These are phyloP conservation scores for Fragaria ananassa DNA, from an alignment of 306 rosid species.

Conservation along the genomic window DNA sequence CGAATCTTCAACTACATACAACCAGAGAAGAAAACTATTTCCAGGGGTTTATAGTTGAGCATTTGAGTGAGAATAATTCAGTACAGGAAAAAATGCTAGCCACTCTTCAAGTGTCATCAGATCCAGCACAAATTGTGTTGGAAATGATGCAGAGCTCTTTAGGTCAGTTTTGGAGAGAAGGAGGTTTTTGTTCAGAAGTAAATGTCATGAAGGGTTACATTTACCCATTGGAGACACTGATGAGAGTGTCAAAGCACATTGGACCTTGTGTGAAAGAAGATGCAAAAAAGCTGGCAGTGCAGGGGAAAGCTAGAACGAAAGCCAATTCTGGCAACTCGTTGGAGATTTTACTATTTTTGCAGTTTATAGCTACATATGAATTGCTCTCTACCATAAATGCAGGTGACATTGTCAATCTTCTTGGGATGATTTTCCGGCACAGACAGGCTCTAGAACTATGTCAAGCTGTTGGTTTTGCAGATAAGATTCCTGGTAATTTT, in stretches of 20 bases:
- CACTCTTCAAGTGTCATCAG: slow-evolving; percentile 29
- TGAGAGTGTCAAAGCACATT: slow-evolving; percentile 34
- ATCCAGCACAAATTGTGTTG: slow-evolving; percentile 50
- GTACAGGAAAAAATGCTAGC: slow-evolving; percentile 15
- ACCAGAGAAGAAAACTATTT: slow-evolving; percentile 22
- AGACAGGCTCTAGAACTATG: slow-evolving; percentile 39
- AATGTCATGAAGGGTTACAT: slow-evolving; percentile 19
- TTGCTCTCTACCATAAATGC: slow-evolving; percentile 30
- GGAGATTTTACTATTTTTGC: slow-evolving; percentile 45
- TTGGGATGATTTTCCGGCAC: slow-evolving; percentile 33
- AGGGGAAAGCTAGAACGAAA: slow-evolving; percentile 32
- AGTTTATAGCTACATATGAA: slow-evolving; percentile 39
- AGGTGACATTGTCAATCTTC: slow-evolving; percentile 42
- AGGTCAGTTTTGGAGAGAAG: slow-evolving; percentile 16
- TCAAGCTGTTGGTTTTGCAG: no score
- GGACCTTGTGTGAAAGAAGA: slow-evolving; percentile 32
- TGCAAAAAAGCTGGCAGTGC: slow-evolving; percentile 47
- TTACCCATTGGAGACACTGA: slow-evolving; percentile 32
- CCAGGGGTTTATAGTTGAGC: slow-evolving; percentile 18
- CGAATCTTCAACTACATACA: slow-evolving; percentile 20
- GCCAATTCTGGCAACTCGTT: slow-evolving; percentile 23
- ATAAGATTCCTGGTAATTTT: slow-evolving; percentile 44
- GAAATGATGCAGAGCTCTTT: slow-evolving; percentile 28
- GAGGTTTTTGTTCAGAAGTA: slow-evolving; percentile 16
- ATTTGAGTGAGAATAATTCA: slow-evolving; percentile 23